phyloP scores from a whole-genome alignment of 2,329 filamentous ascomycete genomes.

The Penicillium sp. region DNA sequence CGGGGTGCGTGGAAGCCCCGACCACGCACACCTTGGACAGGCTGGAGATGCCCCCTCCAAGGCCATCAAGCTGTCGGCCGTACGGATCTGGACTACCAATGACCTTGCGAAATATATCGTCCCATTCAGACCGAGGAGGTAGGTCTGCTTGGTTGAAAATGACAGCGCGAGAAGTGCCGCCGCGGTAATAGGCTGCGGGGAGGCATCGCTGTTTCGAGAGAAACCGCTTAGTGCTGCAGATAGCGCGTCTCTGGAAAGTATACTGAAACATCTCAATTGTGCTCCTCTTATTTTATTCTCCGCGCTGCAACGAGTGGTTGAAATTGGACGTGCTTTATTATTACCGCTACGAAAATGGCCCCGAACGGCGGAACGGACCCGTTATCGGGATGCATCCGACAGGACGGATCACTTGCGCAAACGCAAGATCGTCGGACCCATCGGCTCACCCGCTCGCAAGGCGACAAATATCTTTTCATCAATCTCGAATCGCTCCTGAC shows the following conservation, averaged over 20 bases:
- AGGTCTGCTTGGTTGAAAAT: slow-evolving; percentile 1
- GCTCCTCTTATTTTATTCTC: too few relatives aligned
- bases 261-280: neutral
- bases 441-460: neutral
- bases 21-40: slow-evolving; percentile 75
- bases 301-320: too few relatives aligned
- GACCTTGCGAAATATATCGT: slow-evolving; percentile 33
- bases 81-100: slow-evolving; percentile 71
- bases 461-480: too few relatives aligned
- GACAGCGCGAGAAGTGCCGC: neutral
- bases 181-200: neutral
- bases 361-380: too few relatives aligned
- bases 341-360: too few relatives aligned
- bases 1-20: slow-evolving; percentile 54
- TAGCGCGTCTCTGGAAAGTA: neutral
- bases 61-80: slow-evolving; percentile 73
- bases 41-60: slow-evolving; percentile 72
- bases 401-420: neutral
- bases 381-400: neutral
- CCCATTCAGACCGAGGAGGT: neutral
- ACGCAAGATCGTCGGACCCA: neutral
- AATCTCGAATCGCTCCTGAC: too few relatives aligned
- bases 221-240: neutral
- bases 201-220: slow-evolving; percentile 1
- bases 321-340: too few relatives aligned